Conservation (phyloP, 768 basidiomycete genomes). For the Suillus weaverae region DNA sequence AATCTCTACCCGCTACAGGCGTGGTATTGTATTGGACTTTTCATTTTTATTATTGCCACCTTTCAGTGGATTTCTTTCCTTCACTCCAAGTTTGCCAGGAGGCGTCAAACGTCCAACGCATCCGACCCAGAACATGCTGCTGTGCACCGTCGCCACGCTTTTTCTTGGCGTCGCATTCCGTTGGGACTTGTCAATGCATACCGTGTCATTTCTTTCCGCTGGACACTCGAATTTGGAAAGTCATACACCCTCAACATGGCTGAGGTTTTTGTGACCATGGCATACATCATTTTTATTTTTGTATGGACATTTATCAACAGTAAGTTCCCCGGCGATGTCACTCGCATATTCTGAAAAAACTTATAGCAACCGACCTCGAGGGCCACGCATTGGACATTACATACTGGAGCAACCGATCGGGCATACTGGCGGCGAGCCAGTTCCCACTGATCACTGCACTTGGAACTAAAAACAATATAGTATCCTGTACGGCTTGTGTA, state of each 20-base stretch:
- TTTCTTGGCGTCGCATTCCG: conserved; percentile 41
- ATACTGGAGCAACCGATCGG: conserved; percentile 39
- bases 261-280: conserved; percentile 46
- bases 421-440: conserved; percentile 46
- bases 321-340: conserved; percentile 24
- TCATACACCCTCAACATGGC: conserved; percentile 36
- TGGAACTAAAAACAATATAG: conserved; percentile 61
- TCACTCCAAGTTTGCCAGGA: conserved; percentile 13
- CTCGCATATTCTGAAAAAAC: background rate
- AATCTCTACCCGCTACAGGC: conserved; percentile 12
- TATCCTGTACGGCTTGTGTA: conserved; percentile 34
- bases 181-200: conserved; percentile 40
- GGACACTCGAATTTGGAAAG: conserved; percentile 43
- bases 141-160: conserved; percentile 25
- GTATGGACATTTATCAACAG: conserved; percentile 46
- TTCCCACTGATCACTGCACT: conserved; percentile 56
- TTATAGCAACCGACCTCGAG: conserved; percentile 22
- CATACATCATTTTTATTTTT: conserved; percentile 45
- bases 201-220: conserved; percentile 46
- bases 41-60: conserved; percentile 13
- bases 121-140: conserved; percentile 9
- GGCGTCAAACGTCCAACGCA: background rate
- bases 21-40: conserved; percentile 16
- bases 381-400: conserved; percentile 17
- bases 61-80: conserved; percentile 16